These are phyloP conservation scores for Tetrahymena thermophila DNA, from an alignment of 73 alveolate species.

Conservation along the genomic window DNA sequence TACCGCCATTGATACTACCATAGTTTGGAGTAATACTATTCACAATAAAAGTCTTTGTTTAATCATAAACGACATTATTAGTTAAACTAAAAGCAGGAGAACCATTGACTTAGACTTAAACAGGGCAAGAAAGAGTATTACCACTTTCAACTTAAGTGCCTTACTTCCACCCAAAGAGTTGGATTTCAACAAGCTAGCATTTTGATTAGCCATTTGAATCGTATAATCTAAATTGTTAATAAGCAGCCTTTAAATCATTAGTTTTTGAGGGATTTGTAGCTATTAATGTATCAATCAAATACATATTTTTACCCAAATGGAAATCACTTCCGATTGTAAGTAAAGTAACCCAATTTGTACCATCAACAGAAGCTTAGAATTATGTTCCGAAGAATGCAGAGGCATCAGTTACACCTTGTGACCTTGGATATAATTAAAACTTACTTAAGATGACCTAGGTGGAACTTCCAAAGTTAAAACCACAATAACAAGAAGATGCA, in stretches of 20 bases:
- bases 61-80: not conserved
- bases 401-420: conserved; percentile 18
- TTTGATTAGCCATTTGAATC: conserved; percentile 23
- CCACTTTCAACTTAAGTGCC: not conserved
- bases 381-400: conserved; percentile 14
- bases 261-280: not conserved
- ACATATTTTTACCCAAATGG: conserved; percentile 27
- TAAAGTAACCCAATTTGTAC: conserved; percentile 2
- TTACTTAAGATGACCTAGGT: not conserved
- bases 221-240: not conserved
- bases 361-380: conserved; percentile 32
- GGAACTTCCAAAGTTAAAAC: not conserved
- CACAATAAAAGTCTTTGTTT: not conserved
- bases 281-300: conserved; percentile 6
- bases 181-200: conserved; percentile 24
- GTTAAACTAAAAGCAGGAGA: not conserved
- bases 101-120: not conserved
- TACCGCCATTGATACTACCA: not conserved
- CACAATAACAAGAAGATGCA: not conserved
- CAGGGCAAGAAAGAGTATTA: not conserved
- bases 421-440: not conserved
- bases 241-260: not conserved
- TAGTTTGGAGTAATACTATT: not conserved
- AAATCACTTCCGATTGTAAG: conserved; percentile 4
- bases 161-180: conserved; percentile 19